Conservation (phyloP, 2,329 filamentous ascomycete genomes). For the Beauveria sp. region DNA sequence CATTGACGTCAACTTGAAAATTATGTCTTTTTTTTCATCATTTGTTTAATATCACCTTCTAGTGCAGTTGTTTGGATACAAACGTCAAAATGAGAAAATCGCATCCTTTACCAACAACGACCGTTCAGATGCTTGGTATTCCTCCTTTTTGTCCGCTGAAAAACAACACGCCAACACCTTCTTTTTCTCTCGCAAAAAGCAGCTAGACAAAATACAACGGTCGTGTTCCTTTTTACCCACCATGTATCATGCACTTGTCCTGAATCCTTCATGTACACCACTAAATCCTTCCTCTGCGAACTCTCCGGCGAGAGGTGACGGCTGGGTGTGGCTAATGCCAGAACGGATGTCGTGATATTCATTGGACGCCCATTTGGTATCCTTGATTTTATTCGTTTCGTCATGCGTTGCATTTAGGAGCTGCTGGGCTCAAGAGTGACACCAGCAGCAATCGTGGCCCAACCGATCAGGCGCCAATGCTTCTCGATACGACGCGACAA, state of each 20-base stretch:
- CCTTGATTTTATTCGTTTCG: neutral
- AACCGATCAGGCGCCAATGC: conserved; percentile 94
- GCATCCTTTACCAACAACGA: neutral
- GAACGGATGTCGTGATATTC: neutral
- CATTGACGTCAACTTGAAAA: neutral
- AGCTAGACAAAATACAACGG: conserved; percentile 4
- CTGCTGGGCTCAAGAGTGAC: conserved; percentile 46
- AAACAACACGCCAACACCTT: conserved; percentile 7
- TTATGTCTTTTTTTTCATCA: neutral
- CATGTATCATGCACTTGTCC: conserved; percentile 3
- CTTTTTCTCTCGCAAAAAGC: neutral
- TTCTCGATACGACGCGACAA: conserved; percentile 96
- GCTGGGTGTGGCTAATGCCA: neutral
- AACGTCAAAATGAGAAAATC: conserved; percentile 3
- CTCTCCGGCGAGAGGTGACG: neutral
- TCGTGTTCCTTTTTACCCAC: neutral
- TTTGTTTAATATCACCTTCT: neutral
- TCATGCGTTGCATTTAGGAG: conserved; percentile 24
- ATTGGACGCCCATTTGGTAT: neutral
- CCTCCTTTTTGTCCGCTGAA: neutral
- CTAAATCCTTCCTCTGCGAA: neutral
- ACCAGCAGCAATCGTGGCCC: conserved; percentile 70
- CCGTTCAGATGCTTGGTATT: conserved; percentile 7
- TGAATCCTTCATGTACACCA: conserved; percentile 1
- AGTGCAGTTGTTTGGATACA: neutral